A percentile compares a stretch with the other conserved stretches of the same genome.
Evolutionary conservation across 345 rosid species (phyloP).

Genomic region (Punica granatum): DNA sequence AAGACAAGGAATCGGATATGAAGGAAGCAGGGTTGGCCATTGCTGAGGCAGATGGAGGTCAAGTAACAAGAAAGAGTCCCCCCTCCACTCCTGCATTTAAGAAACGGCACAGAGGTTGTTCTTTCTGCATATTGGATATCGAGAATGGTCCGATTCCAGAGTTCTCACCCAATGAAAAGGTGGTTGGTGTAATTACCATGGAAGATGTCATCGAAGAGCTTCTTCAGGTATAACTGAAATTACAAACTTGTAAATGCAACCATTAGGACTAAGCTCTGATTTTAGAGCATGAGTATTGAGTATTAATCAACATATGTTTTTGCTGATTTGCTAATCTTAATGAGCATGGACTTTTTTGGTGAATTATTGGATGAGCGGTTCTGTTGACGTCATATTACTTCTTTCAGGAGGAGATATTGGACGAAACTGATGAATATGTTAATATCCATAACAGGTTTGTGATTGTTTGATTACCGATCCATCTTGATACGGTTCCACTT

Average conservation of each 20-base stretch:
- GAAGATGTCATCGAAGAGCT: slow-evolving; percentile 98
- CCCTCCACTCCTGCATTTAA: slow-evolving; percentile 55
- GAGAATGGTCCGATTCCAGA: slow-evolving; percentile 64
- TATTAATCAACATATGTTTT: not conserved
- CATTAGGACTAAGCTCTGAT: not conserved
- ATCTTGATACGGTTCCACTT: not conserved
- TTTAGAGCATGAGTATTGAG: not conserved
- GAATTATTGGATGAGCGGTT: not conserved
- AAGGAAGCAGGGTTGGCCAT: slow-evolving; percentile 24
- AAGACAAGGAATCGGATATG: slow-evolving; percentile 19
- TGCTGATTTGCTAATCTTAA: not conserved
- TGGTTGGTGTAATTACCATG: slow-evolving; percentile 88
- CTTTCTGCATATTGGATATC: slow-evolving; percentile 79
- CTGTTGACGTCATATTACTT: not conserved
- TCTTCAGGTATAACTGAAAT: slow-evolving; percentile 57
- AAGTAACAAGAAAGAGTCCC: slow-evolving; percentile 36
- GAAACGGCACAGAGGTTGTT: slow-evolving; percentile 86
- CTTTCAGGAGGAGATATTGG: slow-evolving; percentile 91
- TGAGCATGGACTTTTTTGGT: not conserved
- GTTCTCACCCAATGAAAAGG: slow-evolving; percentile 61
- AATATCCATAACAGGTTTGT: slow-evolving; percentile 76
- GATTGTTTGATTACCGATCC: not conserved
- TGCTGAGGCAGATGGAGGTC: slow-evolving; percentile 34
- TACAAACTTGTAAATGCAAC: not conserved
- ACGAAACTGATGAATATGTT: slow-evolving; percentile 91